phyloP scores from a whole-genome alignment of 2,329 filamentous ascomycete genomes.

The Chaetomiaceae sp. region DNA sequence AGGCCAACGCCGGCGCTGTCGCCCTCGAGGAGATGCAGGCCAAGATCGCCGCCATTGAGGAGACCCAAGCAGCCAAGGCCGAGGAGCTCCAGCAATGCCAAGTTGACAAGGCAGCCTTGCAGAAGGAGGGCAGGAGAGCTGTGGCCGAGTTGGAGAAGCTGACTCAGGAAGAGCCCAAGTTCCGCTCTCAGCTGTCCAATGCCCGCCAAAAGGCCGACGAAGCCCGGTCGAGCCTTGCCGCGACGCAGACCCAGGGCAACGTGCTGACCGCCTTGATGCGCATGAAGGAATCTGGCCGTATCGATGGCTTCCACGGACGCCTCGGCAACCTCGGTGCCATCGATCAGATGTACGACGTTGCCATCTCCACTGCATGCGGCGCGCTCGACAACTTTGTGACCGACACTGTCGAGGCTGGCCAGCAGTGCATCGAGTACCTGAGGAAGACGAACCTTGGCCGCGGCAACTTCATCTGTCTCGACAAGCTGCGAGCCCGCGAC shows the following conservation, averaged over 20 bases:
- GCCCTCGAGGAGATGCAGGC: constrained; percentile 77
- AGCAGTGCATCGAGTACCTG: constrained; percentile 96
- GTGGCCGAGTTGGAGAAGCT: constrained; percentile 70
- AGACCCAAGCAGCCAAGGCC: constrained; percentile 65
- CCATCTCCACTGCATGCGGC: constrained; percentile 95
- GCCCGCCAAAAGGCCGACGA: constrained; percentile 94
- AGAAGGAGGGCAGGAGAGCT: constrained; percentile 69
- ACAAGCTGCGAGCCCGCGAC: constrained; percentile 76
- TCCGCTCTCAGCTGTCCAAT: constrained; percentile 80
- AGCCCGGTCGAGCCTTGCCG: constrained; percentile 82
- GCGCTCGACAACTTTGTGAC: constrained; percentile 94
- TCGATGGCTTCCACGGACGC: constrained; percentile 93
- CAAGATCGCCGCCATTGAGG: constrained; percentile 70
- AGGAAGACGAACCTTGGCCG: constrained; percentile 95
- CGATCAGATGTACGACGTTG: constrained; percentile 89
- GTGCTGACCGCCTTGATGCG: constrained; percentile 90
- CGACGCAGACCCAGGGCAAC: constrained; percentile 87
- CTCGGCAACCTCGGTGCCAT: constrained; percentile 93
- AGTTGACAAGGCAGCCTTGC: constrained; percentile 63
- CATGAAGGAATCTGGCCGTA: constrained; percentile 90
- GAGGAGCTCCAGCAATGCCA: constrained; percentile 73
- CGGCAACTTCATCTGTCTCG: constrained; percentile 93
- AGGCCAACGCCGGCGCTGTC: constrained; percentile 79
- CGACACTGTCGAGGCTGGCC: constrained; percentile 89
- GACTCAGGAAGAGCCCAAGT: constrained; percentile 69